Evolutionary conservation across 495 filamentous ascomycete species (phyloP), one percentile per base, ranked within the genome.

Genomic region (Rostrohypoxylon terebratum): DNA sequence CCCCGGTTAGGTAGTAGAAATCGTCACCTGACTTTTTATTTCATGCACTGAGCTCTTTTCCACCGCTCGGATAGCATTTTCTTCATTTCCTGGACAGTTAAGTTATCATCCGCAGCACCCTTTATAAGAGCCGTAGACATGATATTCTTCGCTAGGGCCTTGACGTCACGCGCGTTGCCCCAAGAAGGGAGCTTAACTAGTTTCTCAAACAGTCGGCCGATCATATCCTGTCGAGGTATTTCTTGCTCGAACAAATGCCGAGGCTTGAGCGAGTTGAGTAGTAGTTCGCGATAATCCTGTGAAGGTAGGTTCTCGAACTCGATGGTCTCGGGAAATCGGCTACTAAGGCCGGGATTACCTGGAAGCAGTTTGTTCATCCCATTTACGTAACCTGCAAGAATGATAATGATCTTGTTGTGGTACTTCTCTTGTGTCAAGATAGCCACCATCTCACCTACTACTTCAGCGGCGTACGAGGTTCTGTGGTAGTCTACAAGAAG

Each of bases 371-470:
- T 78, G 68, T 94, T 88, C 69, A 94, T 93, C 16, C 93, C 89
- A 0, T 77, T 59, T 21, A 86, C 85, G 66, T 94, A 94, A 2
- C 92, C 92, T 0, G 92, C 92, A 0, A 94, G 81, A 48, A 94
- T 91, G 18, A 91, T 83, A 51, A 95, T 82, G 3, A 94, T 74
- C 65, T 90, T 92, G 50, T 84, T 80, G 6, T 68, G 65, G 72
- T 86, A 94, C 55, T 79, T 82, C 0, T 84, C 83, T 69, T 91
- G 90, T 0, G 89, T 91, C 14, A 91, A 81, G 48, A 80, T 85
- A 74, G 91, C 87, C 0, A 92, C 87, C 7, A 94, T 76, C 78
- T 93, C 90, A 51, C 91, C 86, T 62, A 92, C 86, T 1, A 90
- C 91, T 71, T 93, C 92, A 44, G 85, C 84, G 0, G 85, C 89